Conservation (phyloP, 345 rosid genomes). For the Salix viminalis region DNA sequence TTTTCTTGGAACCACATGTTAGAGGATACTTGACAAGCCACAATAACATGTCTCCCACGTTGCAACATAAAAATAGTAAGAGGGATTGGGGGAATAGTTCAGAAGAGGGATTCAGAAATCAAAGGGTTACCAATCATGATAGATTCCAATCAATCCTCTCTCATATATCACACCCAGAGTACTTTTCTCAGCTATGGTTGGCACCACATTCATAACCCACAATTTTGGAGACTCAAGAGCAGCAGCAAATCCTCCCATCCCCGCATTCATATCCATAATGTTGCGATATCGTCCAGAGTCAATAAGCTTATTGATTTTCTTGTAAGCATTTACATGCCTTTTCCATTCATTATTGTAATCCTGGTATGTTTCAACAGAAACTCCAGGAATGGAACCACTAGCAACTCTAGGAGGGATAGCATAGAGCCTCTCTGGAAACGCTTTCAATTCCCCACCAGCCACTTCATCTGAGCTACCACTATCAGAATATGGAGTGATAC, state of each 20-base stretch:
- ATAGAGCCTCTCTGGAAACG: slow-evolving; percentile 75
- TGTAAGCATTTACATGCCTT: slow-evolving; percentile 81
- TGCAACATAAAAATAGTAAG: not conserved
- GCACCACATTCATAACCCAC: slow-evolving; percentile 99
- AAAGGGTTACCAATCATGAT: slow-evolving; percentile 80
- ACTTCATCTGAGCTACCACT: slow-evolving; percentile 51
- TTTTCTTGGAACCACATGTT: not conserved
- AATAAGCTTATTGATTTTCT: slow-evolving; percentile 64
- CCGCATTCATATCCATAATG: slow-evolving; percentile 99
- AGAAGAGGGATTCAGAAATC: slow-evolving; percentile 3
- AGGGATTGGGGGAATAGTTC: too few relatives aligned
- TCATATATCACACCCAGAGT: slow-evolving; percentile 78
- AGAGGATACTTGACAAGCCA: not conserved
- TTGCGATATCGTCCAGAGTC: slow-evolving; percentile 89
- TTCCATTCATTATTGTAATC: slow-evolving; percentile 78
- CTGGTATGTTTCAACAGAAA: slow-evolving; percentile 73
- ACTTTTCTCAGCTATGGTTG: slow-evolving; percentile 73
- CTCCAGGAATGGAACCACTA: slow-evolving; percentile 79
- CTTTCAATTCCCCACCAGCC: slow-evolving; percentile 60
- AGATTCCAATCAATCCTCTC: slow-evolving; percentile 93
- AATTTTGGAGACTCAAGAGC: slow-evolving; percentile 63
- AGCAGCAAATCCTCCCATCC: slow-evolving; percentile 94
- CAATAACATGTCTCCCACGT: not conserved
- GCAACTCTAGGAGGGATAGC: slow-evolving; percentile 83
- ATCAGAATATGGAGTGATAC: slow-evolving; percentile 80